Conservation (phyloP, 2,329 filamentous ascomycete genomes). For the Trichoderma arundinaceum region DNA sequence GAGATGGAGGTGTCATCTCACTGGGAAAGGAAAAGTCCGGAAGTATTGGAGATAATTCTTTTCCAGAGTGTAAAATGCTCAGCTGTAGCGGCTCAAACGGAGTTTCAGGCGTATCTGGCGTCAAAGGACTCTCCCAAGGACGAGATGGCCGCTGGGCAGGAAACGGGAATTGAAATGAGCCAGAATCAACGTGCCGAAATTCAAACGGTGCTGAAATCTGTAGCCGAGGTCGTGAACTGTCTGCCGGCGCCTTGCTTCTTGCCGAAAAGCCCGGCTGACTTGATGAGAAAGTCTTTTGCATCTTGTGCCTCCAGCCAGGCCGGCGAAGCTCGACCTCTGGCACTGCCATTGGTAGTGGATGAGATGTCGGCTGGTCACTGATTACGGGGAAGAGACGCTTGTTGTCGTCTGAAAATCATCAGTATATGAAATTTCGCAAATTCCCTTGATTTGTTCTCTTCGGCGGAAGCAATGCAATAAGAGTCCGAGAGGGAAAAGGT, state of each 20-base stretch:
- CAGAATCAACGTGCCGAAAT: conserved; percentile 63
- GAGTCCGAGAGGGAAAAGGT: background rate
- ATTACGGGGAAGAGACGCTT: conserved; percentile 39
- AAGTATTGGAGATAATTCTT: conserved; percentile 60
- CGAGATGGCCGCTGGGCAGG: conserved; percentile 20
- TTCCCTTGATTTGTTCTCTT: conserved; percentile 36
- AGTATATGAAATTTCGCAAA: conserved; percentile 42
- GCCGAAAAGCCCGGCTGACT: conserved; percentile 52
- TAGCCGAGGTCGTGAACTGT: conserved; percentile 56
- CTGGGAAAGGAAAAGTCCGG: conserved; percentile 54
- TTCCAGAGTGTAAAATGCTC: conserved; percentile 54
- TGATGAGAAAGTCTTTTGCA: conserved; percentile 39
- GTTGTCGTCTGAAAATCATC: conserved; percentile 41
- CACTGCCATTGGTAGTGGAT: conserved; percentile 40
- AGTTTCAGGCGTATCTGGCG: conserved; percentile 36
- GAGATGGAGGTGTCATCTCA: conserved; percentile 49
- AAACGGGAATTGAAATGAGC: conserved; percentile 48
- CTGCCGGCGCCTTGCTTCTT: conserved; percentile 54
- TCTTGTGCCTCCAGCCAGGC: conserved; percentile 35
- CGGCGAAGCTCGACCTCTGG: conserved; percentile 34
- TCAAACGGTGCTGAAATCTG: conserved; percentile 64
- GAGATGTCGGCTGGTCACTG: conserved; percentile 40
- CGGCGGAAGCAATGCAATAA: conserved; percentile 28
- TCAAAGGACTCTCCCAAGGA: conserved; percentile 36
- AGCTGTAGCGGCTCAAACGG: conserved; percentile 63